phyloP scores from a whole-genome alignment of 441 rosid species.

The Populus tomentosa region DNA sequence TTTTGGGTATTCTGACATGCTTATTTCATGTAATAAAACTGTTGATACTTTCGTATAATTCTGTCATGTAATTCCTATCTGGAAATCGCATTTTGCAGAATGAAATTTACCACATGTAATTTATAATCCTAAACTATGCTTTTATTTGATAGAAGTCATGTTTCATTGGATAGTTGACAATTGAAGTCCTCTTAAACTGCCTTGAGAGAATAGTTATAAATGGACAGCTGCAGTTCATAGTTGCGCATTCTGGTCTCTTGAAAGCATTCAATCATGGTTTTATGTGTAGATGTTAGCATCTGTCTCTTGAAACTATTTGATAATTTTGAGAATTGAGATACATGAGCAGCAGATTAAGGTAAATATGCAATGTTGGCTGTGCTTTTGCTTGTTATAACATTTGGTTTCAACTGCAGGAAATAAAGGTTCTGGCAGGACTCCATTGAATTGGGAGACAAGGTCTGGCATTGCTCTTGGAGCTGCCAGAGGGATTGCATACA shows the following conservation, averaged over 20 bases:
- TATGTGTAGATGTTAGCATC: not conserved
- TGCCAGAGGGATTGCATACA: conserved; percentile 73
- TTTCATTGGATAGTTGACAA: not conserved
- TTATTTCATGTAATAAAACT: not conserved
- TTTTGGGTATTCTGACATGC: not conserved
- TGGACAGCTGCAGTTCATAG: not conserved
- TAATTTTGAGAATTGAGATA: not conserved
- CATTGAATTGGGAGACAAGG: conserved; percentile 77
- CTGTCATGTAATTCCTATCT: not conserved
- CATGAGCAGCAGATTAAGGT: not conserved
- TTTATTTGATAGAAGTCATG: not conserved
- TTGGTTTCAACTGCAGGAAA: conserved; percentile 49
- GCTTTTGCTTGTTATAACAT: not conserved
- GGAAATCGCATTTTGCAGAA: not conserved
- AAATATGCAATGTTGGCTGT: conserved; percentile 18
- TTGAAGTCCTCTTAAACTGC: not conserved
- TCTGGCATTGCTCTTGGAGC: conserved; percentile 74
- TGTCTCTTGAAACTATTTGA: no score
- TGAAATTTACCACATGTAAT: no score
- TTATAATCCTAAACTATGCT: no score
- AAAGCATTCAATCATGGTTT: not conserved
- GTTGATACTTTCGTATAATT: not conserved
- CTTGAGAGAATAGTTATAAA: no score
- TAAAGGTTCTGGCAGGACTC: conserved; percentile 77
- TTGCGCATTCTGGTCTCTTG: not conserved